Base-by-base conservation (phyloP, 495 filamentous ascomycete genomes). In the Penicillium coffeae region DNA sequence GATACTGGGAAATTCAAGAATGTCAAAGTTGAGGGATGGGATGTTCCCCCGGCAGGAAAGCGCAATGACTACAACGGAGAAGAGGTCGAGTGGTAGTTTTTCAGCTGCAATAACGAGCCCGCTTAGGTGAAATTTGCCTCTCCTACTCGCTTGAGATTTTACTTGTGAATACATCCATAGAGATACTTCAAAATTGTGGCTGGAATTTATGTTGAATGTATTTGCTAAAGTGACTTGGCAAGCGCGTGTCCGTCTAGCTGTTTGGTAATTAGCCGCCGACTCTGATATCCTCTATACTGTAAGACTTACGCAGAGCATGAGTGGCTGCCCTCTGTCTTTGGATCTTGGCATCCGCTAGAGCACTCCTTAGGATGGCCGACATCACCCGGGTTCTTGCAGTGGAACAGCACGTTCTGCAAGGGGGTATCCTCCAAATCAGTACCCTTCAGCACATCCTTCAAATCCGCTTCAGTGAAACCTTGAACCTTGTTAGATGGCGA, bases 1-100 rank as follows among this genome's bases (percentile, higher is more conserved):
- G 49, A 68, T 25, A 77, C 76, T 62, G 73, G 74, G n/a, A 65
- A 69, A 41, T 66, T 76, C 35, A 8, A 65, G 3, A 74, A 74
- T 45, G 70, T 80, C 30, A 60, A 62, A 42, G 62, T 80, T 2
- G 50, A 64, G 7, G 72, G 73, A 3, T 74, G 62, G 65, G 73
- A 78, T 41, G 59, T 69, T 14, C 41, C 42, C 10, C 13, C 49
- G 10, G 68, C 69, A 8, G 22, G 32, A 0, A 67, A 72, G 47
- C 57, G 60, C 20, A 74, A 75, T 52, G 5, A 30, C 5, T 30
- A 30, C 10, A 61, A 68, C 56, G 72, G 72, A 8, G 19, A 39
- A 10, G 57, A 64, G 32, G 20, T 62, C 5, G 63, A 63, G 2
- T 74, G 70, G 71, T 74, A 46, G 33, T 30, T 4, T 30, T 10